Conservation (phyloP, 495 filamentous ascomycete genomes). For the Xylaria acuta region DNA sequence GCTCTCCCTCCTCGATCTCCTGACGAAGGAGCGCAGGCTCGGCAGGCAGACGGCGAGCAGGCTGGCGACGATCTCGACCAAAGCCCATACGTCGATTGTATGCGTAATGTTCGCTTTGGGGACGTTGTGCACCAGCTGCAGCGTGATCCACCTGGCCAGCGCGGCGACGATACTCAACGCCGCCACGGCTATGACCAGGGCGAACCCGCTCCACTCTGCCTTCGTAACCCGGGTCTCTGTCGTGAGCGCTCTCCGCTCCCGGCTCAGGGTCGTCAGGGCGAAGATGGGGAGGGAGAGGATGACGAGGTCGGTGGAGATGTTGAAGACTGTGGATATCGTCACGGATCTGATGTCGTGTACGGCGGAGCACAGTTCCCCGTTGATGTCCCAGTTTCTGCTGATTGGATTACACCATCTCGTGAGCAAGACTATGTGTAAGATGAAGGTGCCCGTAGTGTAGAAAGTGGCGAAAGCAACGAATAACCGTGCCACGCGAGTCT, state of each 20-base stretch:
- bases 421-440: conserved; percentile 43
- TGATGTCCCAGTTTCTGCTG: conserved; percentile 40
- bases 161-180: conserved; percentile 44
- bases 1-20: conserved; percentile 13
- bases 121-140: conserved; percentile 37
- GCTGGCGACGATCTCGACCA: conserved; percentile 44
- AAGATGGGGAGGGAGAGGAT: conserved; percentile 29
- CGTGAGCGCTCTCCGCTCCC: conserved; percentile 24
- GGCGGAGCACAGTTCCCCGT: conserved; percentile 42
- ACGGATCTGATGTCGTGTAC: conserved; percentile 42
- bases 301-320: conserved; percentile 29
- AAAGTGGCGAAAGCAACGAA: conserved; percentile 33
- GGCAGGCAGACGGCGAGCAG: conserved; percentile 34
- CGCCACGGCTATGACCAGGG: conserved; percentile 44
- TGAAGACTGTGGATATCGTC: conserved; percentile 34
- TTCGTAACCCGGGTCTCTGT: conserved; percentile 31
- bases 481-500: conserved; percentile 26
- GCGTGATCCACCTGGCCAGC: conserved; percentile 39
- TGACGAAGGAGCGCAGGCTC: conserved; percentile 27
- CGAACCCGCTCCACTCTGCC: conserved; percentile 37
- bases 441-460: conserved; percentile 40
- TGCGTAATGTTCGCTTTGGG: conserved; percentile 43
- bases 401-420: conserved; percentile 43
- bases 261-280: conserved; percentile 18
- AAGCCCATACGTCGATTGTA: conserved; percentile 47